These are phyloP conservation scores for Oldenlandia corymbosa DNA, from an alignment of 257 asterid species.

Conservation along the genomic window DNA sequence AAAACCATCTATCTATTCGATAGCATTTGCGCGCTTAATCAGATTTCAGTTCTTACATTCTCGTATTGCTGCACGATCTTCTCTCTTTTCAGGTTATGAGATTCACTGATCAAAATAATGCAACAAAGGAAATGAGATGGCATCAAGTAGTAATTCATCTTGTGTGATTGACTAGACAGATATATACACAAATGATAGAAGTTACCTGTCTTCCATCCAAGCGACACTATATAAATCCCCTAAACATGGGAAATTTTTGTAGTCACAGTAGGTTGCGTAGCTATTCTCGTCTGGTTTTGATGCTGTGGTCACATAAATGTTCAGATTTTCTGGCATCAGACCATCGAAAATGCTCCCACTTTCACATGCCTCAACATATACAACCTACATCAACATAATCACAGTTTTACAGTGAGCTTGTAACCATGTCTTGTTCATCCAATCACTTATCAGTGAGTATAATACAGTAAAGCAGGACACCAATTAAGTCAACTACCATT, in stretches of 20 bases:
- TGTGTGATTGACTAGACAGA: too few relatives aligned
- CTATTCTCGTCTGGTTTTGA: conserved; percentile 86
- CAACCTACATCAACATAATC: conserved; percentile 37
- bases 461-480: not conserved
- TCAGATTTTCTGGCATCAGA: conserved; percentile 63
- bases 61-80: conserved; percentile 60
- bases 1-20: not conserved
- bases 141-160: too few relatives aligned
- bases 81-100: conserved; percentile 74
- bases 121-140: too few relatives aligned
- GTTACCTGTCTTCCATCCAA: conserved; percentile 99
- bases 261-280: conserved; percentile 81
- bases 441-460: not conserved
- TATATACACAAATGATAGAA: too few relatives aligned
- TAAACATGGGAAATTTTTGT: conserved; percentile 66
- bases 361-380: conserved; percentile 86
- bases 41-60: conserved; percentile 32
- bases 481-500: conserved; percentile 55
- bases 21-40: not conserved
- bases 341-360: conserved; percentile 90
- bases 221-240: conserved; percentile 92
- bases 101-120: conserved; percentile 39
- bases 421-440: not conserved
- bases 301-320: conserved; percentile 79
- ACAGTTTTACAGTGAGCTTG: not conserved